Base-by-base conservation (phyloP, 2,329 filamentous ascomycete species). In the Diaporthe sp. region DNA sequence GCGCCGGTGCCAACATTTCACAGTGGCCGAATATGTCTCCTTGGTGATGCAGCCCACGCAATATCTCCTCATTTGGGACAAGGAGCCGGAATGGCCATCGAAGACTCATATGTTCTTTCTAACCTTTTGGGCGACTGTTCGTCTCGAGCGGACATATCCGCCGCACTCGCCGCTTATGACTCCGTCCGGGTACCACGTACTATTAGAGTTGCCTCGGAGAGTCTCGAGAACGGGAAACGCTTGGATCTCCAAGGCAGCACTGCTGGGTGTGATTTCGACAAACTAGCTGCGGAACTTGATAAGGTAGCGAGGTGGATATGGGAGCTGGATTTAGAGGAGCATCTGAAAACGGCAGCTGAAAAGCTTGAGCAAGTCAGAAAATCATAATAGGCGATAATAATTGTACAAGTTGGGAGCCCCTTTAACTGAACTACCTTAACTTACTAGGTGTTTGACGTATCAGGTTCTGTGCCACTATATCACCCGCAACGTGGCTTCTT, bases 41-140 rank as follows among this genome's bases (percentile, higher is more conserved):
- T 72, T n/a, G 68, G 68, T 46, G 68, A 72, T 17, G 68, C 68
- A 22, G 68, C 68, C 34, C 68, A 72, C 51, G 49, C 68, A 58
- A 72, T 58, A 34, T 44, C 49, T 42, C 68, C 68, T 46, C 68
- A 72, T 34, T 37, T 57, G 17, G 68, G 68, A 34, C 68, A 72
- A 72, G 68, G 68, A 34, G 68, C 68, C 17, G 49, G 68, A 15
- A 72, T 72, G 68, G 68, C 68, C n/a, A 42, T 72, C 53, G 68
- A 72, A n/a, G 68, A 72, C 55, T 22, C 68, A 2, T 58, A 31
- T 17, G 25, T 72, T 34, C 51, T 72, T 42, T 55, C 68, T 34
- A 34, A 44, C 28, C 68, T 72, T 28, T 25, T 72, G 17, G 25
- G 68, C 37, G 25, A 46, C 19, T 72, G 68, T 46, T 34, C 34